These are phyloP conservation scores for Neoboletus magnificus DNA, from an alignment of 768 basidiomycete genomes.

Conservation along the genomic window DNA sequence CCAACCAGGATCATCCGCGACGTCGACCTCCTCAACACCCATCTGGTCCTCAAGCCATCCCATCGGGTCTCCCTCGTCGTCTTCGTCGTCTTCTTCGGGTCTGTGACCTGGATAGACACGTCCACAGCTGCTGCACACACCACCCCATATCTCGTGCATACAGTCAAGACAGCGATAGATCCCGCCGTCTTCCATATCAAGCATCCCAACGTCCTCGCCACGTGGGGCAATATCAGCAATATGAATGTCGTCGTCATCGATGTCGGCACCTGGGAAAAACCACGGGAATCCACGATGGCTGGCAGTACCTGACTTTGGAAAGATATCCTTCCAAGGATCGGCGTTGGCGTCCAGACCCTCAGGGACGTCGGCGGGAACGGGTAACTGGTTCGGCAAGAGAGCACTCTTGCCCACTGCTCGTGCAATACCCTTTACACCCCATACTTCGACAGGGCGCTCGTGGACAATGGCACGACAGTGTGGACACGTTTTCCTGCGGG, in stretches of 20 bases:
- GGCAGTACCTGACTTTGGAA: conserved; percentile 31
- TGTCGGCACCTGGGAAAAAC: conserved; percentile 21
- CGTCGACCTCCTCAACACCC: conserved; percentile 29
- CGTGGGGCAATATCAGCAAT: conserved; percentile 13
- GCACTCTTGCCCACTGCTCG: conserved; percentile 50
- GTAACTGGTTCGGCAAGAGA: conserved; percentile 34
- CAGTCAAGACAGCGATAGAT: conserved; percentile 76
- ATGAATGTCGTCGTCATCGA: conserved; percentile 19
- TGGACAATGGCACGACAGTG: conserved; percentile 44
- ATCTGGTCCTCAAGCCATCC: conserved; percentile 39
- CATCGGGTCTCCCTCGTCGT: conserved; percentile 30
- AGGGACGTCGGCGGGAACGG: conserved; percentile 27
- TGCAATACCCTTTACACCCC: conserved; percentile 47
- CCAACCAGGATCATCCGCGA: conserved; percentile 32
- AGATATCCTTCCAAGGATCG: conserved; percentile 70
- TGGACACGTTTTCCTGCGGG: conserved; percentile 42
- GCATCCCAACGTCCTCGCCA: conserved; percentile 53
- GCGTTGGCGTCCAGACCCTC: conserved; percentile 22
- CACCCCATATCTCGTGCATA: conserved; percentile 74
- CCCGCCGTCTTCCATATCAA: conserved; percentile 71
- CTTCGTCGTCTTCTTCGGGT: conserved; percentile 24
- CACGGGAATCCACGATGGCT: conserved; percentile 19
- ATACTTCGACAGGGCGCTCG: conserved; percentile 46
- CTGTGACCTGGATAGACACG: conserved; percentile 57
- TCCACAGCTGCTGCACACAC: conserved; percentile 59